These are phyloP conservation scores for Lippia alba DNA, from an alignment of 305 asterid genomes.

Conservation along the genomic window DNA sequence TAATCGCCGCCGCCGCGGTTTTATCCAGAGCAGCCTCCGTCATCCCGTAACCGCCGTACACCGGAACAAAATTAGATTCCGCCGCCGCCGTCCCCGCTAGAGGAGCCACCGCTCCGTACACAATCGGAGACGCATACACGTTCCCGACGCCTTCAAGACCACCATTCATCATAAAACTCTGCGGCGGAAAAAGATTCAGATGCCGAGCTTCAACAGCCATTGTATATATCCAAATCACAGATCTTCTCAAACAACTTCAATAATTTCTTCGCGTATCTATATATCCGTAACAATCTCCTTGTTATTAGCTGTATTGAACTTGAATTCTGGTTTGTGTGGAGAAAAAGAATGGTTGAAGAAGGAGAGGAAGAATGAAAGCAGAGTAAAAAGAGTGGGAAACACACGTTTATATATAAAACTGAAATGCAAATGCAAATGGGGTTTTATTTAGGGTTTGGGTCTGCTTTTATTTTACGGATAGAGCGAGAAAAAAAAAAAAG, in stretches of 20 bases:
- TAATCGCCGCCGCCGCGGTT: constrained; percentile 41
- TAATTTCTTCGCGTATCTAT: neutral
- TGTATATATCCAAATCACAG: neutral
- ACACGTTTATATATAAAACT: constrained; percentile 31
- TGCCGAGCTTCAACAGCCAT: constrained; percentile 87
- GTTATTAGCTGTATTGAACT: neutral
- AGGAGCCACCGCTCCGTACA: constrained; percentile 54
- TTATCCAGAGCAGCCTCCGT: constrained; percentile 39
- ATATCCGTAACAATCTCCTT: neutral
- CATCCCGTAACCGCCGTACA: constrained; percentile 49
- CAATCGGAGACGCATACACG: constrained; percentile 42
- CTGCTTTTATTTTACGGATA: too few relatives aligned
- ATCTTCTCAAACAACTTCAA: neutral
- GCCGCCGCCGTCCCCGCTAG: constrained; percentile 47
- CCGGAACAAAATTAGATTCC: constrained; percentile 45
- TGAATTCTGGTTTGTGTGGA: constrained; percentile 35
- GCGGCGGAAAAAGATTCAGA: constrained; percentile 60
- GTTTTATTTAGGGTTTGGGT: constrained; percentile 12
- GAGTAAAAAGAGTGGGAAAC: constrained; percentile 27
- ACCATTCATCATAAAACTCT: constrained; percentile 45
- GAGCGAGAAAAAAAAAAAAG: too few relatives aligned
- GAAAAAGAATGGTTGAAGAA: constrained; percentile 32
- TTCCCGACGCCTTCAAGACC: constrained; percentile 52
- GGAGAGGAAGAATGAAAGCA: constrained; percentile 37
- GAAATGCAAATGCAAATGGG: constrained; percentile 31